phyloP scores from a whole-genome alignment of 2,329 filamentous ascomycete genomes.

The Seiridium cupressi region DNA sequence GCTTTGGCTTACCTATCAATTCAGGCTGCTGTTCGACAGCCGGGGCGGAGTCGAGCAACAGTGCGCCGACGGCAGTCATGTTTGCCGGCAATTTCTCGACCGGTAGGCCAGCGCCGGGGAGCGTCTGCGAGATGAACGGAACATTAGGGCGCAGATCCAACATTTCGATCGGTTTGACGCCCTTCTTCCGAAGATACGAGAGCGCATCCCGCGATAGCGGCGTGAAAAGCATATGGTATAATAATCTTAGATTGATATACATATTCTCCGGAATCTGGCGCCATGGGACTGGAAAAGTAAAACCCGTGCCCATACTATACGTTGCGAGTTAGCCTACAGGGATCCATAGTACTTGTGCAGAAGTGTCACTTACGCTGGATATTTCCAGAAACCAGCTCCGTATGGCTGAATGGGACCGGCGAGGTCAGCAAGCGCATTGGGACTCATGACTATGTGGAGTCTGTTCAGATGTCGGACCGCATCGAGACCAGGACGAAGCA shows the following conservation, averaged over 20 bases:
- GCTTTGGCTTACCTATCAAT: conserved; percentile 8
- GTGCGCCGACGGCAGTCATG: conserved; percentile 19
- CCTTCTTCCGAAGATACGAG: conserved; percentile 14
- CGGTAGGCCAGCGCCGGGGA: conserved; percentile 21
- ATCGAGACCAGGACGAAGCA: conserved; percentile 15
- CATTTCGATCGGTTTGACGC: conserved; percentile 17
- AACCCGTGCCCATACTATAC: conserved; percentile 14
- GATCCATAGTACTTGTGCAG: no score
- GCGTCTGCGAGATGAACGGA: conserved; percentile 22
- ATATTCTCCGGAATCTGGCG: conserved; percentile 16
- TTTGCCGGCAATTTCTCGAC: conserved; percentile 18
- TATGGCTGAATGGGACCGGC: conserved; percentile 12
- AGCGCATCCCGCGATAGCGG: conserved; percentile 6
- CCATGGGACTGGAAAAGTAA: conserved; percentile 19
- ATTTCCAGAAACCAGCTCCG: conserved; percentile 17
- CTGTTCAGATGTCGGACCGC: conserved; percentile 11
- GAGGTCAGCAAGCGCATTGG: conserved; percentile 12
- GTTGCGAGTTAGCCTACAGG: no score
- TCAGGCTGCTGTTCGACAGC: conserved; percentile 22
- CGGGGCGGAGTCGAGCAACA: conserved; percentile 16
- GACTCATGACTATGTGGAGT: conserved; percentile 12
- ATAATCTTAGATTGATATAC: conserved; percentile 8
- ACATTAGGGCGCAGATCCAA: conserved; percentile 14
- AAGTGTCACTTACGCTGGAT: conserved; percentile 10
- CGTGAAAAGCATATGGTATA: conserved; percentile 6